Conservation (phyloP, 352 stramenopile genomes). For the Globisporangium middletonii region DNA sequence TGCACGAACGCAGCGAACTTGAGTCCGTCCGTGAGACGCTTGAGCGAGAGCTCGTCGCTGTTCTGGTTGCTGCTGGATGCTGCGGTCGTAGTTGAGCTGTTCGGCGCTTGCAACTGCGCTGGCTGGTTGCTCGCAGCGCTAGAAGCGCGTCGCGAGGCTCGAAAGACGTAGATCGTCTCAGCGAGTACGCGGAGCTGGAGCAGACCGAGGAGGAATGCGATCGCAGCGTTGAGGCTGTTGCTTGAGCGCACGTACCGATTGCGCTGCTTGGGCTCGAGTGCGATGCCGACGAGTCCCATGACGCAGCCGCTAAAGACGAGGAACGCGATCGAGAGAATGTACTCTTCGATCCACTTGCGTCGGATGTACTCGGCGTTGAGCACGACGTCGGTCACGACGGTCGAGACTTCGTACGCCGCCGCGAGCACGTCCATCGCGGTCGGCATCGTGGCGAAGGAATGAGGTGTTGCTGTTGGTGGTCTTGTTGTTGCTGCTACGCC, state of each 20-base stretch:
- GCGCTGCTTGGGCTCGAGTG: conserved; percentile 27
- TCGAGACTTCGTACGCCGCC: conserved; percentile 56
- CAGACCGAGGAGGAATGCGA: conserved; percentile 39
- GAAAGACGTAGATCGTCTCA: conserved; percentile 39
- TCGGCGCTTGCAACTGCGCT: conserved; percentile 4
- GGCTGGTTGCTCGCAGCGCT: conserved; percentile 1
- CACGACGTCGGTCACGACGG: conserved; percentile 63
- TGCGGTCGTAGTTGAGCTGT: not conserved
- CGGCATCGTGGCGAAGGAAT: too few species aligned
- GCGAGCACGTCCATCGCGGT: conserved; percentile 25
- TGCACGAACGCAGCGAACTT: conserved; percentile 60
- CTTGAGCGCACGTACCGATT: conserved; percentile 28
- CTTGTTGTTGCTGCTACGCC: not conserved
- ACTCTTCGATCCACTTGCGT: conserved; percentile 64
- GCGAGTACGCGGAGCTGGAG: conserved; percentile 59
- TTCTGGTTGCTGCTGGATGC: not conserved
- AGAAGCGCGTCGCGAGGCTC: conserved; percentile 9
- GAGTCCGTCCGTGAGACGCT: conserved; percentile 24
- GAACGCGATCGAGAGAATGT: conserved; percentile 65
- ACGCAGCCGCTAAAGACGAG: conserved; percentile 51
- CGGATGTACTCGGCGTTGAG: conserved; percentile 75
- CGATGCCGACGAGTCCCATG: conserved; percentile 55
- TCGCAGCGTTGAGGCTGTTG: conserved; percentile 22
- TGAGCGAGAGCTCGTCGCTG: conserved; percentile 8
- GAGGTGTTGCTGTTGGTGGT: too few species aligned